Evolutionary conservation across 1,284 basidiomycete species (phyloP), one percentile per base, ranked within the genome.

Genomic region (Ceratobasidium sp.): DNA sequence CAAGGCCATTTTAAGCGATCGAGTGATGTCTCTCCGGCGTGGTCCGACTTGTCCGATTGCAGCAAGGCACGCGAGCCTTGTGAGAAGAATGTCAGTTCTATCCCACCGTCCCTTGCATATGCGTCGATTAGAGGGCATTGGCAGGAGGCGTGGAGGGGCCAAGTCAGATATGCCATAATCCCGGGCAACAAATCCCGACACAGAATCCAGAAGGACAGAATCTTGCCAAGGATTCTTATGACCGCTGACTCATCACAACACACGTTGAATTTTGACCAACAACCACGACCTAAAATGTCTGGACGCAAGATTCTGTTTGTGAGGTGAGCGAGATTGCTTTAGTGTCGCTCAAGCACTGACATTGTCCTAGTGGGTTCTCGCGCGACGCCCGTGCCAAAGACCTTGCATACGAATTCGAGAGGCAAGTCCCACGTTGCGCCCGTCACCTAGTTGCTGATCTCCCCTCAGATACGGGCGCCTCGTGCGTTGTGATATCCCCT

Each of bases 401-500:
- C 79, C 87, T 95, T 9, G 94, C 93, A 0, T 93, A 86, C 79
- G 93, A 95, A 81, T 95, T 95, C 78, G 93, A 95, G 85, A 86
- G 91, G 91, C 94, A 79, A 74, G 87, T 80, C 2, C 6, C n/a
- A n/a, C n/a, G n/a, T n/a, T n/a, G n/a, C 35, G 11, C 66, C n/a
- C 62, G 16, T 13, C 21, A 52, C 55, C 66, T 64, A 11, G 21
- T 16, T 67, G 58, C 62, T 58, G 74, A 70, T 52, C 57, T n/a
- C 0, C 67, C n/a, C 50, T 30, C 77, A 93, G 91, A 73, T 93
- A 84, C 76, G 91, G 92, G 26, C 89, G 89, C 71, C 85, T 93
- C 52, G 86, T 93, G 74, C 90, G 94, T 76, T 96, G 94, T 82
- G 94, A 96, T 80, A 93, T 96, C 28, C 94, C 94, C 16, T 94